Evolutionary conservation across 169 alveolate genomes (phyloP), one percentile per base, ranked within the genome.

Genomic region (Plasmodium coatneyi): DNA sequence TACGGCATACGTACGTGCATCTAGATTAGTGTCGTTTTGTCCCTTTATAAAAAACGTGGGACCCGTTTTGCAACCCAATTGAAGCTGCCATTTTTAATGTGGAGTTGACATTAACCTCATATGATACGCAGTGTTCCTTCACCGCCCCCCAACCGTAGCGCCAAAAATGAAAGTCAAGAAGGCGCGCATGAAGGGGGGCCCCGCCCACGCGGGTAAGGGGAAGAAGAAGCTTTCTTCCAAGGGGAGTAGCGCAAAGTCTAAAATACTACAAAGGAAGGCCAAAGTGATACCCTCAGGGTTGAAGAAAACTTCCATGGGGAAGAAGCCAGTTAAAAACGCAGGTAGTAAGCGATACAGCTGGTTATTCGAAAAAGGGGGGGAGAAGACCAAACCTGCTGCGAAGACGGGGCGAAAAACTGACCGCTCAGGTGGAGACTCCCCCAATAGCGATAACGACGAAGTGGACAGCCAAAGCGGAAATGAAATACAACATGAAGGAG

Each of bases 321-420:
- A 43, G 56, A n/a, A 84, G 14, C 28, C 80, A 22, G 34, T 72
- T 36, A 10, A 19, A 46, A 0, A 10, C 0, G 41, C 25, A 84
- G 56, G 39, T 25, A 83, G 28, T 30, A 83, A 71, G n/a, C 28
- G 83, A 43, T 83, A 83, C 32, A 30, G 60, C 14, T 83, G 92
- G 92, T 16, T 83, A 7, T 83, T 71, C 78, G 7, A 54, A 56
- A 66, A 82, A 14, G 49, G 34, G 22, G 70, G 36, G 43, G 79
- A 5, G 43, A 72, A 32, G 41, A 49, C 60, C 60, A 22, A 49
- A 14, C 9, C 60, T 4, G 19, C 60, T 49, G 0, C 25, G 22
- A 49, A 16, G 25, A 25, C 30, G 56, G 82, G 22, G 79, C 49
- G 39, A 74, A 28, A 72, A 49, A 54, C 19, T 12, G 0, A 6